Evolutionary conservation across 352 stramenopile species (phyloP), one percentile per base, ranked within the genome.

Genomic region (Phytophthora vignae): DNA sequence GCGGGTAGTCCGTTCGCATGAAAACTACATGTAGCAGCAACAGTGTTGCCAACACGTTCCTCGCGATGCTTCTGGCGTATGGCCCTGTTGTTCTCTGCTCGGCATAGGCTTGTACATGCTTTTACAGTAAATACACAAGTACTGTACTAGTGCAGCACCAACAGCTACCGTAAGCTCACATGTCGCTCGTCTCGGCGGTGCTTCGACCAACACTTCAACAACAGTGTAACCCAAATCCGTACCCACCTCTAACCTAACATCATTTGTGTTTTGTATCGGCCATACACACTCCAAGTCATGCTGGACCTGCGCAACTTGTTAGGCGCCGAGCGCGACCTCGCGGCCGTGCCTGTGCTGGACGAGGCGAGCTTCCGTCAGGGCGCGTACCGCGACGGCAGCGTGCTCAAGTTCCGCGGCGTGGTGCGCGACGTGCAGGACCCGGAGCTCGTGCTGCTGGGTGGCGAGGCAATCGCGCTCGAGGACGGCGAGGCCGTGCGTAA

Each of bases 371-470:
- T 92, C 61, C 68, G 58, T 0, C 27, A 68, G 7, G 87, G 87
- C 19, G 71, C 53, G 50, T 94, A 94, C 71, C 62, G 61, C 36
- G 79, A 93, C 48, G 86, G 83, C 19, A 71, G 71, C 12, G 48
- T 90, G 60, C 77, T 94, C 59, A 78, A 78, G 40, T 91, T 92
- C 64, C 87, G 85, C 53, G 87, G 87, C 33, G 79, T 93, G 33
- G 74, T 94, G n/a, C 73, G 81, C 53, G 85, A 93, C 64, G 83
- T 94, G 59, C 81, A 87, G 38, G 85, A 93, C 71, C 85, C 87
- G 4, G 87, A 94, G 70, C 64, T 94, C 14, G 85, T 94, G 54
- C 52, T 86, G 50, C 57, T 92, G 19, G 58, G 40, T 2, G 60
- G 57, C 27, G 57, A 69, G 10, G 22, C 55, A 15, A 38, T 40